phyloP scores from a whole-genome alignment of 2,329 filamentous ascomycete genomes.

The Phymatotrichopsis omnivora region DNA sequence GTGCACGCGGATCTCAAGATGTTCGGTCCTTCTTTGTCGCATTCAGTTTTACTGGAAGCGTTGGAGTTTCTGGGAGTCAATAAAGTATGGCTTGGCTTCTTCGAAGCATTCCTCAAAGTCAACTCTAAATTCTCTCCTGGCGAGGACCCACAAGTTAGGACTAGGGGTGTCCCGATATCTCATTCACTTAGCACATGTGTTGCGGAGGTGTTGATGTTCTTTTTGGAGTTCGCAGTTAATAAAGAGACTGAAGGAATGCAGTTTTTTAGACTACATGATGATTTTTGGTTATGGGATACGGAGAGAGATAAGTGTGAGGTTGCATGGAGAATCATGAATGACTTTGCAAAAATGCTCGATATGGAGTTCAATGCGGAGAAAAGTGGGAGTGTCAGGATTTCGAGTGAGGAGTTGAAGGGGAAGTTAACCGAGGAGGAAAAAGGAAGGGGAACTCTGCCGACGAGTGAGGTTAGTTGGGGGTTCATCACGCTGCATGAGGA shows the following conservation, averaged over 20 bases:
- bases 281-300: conserved; percentile 55
- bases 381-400: conserved; percentile 44
- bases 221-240: conserved; percentile 55
- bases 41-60: conserved; percentile 48
- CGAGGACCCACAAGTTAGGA: conserved; percentile 39
- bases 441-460: conserved; percentile 38
- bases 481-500: conserved; percentile 47
- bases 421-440: conserved; percentile 25
- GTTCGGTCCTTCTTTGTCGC: conserved; percentile 49
- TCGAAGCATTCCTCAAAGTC: conserved; percentile 48
- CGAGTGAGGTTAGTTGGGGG: conserved; percentile 48
- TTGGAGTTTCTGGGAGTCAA: conserved; percentile 51
- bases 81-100: conserved; percentile 48
- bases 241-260: conserved; percentile 44
- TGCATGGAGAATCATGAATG: conserved; percentile 50
- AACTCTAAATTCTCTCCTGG: conserved; percentile 48
- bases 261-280: conserved; percentile 54
- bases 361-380: conserved; percentile 50
- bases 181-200: conserved; percentile 51
- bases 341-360: conserved; percentile 48
- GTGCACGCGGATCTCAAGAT: conserved; percentile 50
- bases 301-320: conserved; percentile 44
- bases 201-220: conserved; percentile 52
- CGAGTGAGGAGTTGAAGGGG: conserved; percentile 16
- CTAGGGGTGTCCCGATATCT: conserved; percentile 50